Conservation (phyloP, 345 rosid species). For the Euclidium syriacum region DNA sequence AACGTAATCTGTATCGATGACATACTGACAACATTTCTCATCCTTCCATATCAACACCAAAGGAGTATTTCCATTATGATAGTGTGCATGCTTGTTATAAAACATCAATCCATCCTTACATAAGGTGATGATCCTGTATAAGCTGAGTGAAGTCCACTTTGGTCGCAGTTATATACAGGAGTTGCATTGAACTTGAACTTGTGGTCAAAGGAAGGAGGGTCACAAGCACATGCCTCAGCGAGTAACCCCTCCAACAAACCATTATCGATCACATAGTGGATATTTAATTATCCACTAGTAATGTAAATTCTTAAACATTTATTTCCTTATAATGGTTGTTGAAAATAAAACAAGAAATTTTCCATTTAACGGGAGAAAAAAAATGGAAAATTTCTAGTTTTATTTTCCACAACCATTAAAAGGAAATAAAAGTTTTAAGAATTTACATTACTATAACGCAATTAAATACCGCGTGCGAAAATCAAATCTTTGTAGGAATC, state of each 20-base stretch:
- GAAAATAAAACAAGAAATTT: too few relatives aligned
- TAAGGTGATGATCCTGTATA: conserved; percentile 61
- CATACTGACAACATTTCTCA: conserved; percentile 84
- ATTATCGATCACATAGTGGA: conserved; percentile 89
- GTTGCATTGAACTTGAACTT: conserved; percentile 59
- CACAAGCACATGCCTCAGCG: conserved; percentile 82
- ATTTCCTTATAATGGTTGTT: too few relatives aligned
- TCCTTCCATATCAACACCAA: conserved; percentile 96
- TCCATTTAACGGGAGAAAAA: too few relatives aligned
- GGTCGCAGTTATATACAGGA: conserved; percentile 64
- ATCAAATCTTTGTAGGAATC: background rate
- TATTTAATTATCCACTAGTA: too few relatives aligned
- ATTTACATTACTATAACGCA: too few relatives aligned
- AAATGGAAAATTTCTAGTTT: too few relatives aligned
- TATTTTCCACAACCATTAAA: background rate
- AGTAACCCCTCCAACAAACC: conserved; percentile 92
- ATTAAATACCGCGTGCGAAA: too few relatives aligned
- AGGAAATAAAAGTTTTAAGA: background rate
- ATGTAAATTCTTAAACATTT: too few relatives aligned
- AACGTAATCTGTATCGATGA: conserved; percentile 84
- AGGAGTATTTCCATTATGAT: conserved; percentile 89
- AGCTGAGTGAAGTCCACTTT: conserved; percentile 58
- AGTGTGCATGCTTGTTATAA: conserved; percentile 89
- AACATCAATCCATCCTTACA: conserved; percentile 84
- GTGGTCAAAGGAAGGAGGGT: conserved; percentile 63